Evolutionary conservation across 2,329 filamentous ascomycete species (phyloP).

Genomic region (Pestalotiopsis fici): DNA sequence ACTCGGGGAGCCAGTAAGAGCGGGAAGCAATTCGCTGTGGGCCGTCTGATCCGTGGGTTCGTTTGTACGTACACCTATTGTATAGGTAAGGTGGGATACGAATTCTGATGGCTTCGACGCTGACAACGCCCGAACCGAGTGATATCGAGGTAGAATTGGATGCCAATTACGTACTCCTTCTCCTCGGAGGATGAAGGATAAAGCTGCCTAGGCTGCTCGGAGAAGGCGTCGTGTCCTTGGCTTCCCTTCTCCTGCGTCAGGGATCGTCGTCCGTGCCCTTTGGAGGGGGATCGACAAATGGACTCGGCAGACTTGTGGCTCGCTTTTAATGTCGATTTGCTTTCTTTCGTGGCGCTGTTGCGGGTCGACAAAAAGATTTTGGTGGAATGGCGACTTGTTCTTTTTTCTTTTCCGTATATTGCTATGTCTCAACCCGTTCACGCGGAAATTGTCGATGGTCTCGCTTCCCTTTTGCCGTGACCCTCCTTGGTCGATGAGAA

Average conservation of each 20-base stretch:
- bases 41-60: no score
- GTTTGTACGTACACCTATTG: no score
- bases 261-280: neutral
- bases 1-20: no score
- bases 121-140: no score
- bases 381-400: neutral
- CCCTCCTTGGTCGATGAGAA: neutral
- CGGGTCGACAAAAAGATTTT: neutral
- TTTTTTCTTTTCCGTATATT: neutral
- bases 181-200: neutral
- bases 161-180: neutral
- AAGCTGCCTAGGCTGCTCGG: neutral
- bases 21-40: no score
- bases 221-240: neutral
- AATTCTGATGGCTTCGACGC: no score
- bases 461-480: neutral
- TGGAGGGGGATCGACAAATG: slow-evolving; percentile 3
- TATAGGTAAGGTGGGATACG: no score
- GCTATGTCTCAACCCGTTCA: neutral
- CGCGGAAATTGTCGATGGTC: neutral
- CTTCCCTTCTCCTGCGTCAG: neutral
- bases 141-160: no score
- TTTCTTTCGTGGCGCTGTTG: slow-evolving; percentile 6
- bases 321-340: neutral
- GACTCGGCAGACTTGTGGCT: neutral